These are phyloP conservation scores for Orobanche coerulescens DNA, from an alignment of 257 asterid genomes.

Conservation along the genomic window DNA sequence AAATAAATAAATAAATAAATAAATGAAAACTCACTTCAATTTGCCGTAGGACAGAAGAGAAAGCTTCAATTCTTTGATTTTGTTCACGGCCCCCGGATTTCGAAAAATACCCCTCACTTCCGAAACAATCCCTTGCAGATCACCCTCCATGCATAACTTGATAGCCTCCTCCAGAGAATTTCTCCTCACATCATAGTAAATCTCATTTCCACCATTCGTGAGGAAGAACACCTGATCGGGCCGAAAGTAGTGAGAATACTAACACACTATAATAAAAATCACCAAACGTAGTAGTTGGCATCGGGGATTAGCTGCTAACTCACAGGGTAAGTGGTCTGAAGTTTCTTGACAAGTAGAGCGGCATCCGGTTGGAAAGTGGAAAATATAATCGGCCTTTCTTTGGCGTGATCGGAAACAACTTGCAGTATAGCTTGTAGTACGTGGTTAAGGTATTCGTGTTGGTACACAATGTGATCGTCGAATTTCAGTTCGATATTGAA, in stretches of 20 bases:
- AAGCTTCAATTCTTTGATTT: conserved; percentile 66
- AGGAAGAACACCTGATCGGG: conserved; percentile 64
- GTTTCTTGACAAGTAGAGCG: conserved; percentile 48
- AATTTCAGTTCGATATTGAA: conserved; percentile 89
- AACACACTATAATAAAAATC: neutral
- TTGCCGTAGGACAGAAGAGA: conserved; percentile 77
- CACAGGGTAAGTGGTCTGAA: conserved; percentile 69
- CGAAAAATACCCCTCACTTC: conserved; percentile 66
- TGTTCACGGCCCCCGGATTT: conserved; percentile 68
- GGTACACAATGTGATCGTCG: conserved; percentile 58
- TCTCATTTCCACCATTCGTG: conserved; percentile 76
- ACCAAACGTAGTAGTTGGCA: neutral
- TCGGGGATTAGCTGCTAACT: conserved; percentile 9
- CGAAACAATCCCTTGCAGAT: conserved; percentile 80
- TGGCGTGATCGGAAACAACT: conserved; percentile 55
- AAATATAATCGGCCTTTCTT: conserved; percentile 60
- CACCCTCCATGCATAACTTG: conserved; percentile 72
- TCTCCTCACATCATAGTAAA: conserved; percentile 60
- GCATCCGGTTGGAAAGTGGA: conserved; percentile 94
- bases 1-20: neutral
- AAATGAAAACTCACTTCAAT: conserved; percentile 53
- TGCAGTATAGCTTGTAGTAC: conserved; percentile 40
- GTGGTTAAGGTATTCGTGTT: conserved; percentile 39
- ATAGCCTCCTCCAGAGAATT: conserved; percentile 81
- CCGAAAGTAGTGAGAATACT: neutral